Evolutionary conservation across 2,329 filamentous ascomycete genomes (phyloP), one percentile per base, ranked within the genome.

Genomic region (Apiospora arundinis): DNA sequence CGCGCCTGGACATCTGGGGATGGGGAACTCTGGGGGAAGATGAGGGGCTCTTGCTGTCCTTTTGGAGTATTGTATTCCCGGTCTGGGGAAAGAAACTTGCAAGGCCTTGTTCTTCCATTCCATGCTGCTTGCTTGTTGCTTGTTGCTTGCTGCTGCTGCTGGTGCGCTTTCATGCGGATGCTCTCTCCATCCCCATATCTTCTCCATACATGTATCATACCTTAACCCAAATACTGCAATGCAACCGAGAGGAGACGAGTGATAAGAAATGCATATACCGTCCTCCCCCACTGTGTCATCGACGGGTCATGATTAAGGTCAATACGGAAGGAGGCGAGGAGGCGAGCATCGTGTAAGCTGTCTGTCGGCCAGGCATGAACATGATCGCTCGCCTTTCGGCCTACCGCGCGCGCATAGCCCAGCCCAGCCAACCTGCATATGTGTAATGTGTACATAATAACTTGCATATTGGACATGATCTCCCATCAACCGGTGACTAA

Each of bases 401-500:
- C 56, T 63, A 32, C 32, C 32, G 56, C 56, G 12, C 37, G 12
- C n/a, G 42, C 42, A 8, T 12, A 45, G 42, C 42, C 42, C 42
- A 42, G 40, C 40, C 40, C 40, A 42, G 40, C 42, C 42, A 60
- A 60, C 28, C 52, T 60, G 52, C 52, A 60, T 56, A 56, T 60
- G 52, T 60, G 52, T 60, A 60, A 60, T 60, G 28, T 40, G 56
- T 63, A 63, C 56, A 63, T 63, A 40, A 63, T 63, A 63, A n/a
- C 8, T 40, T 32, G 32, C 56, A 40, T 63, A 40, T 63, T 63
- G 18, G 52, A 32, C 32, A 63, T 40, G 56, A 63, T 63, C 28
- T 63, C 56, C 56, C 21, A n/a, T 63, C 32, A 32, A 63, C 56
- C 56, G 56, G 56, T 63, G 56, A 63, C 56, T 63, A 63, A 40